These are phyloP conservation scores for Clathrus columnatus DNA, from an alignment of 768 basidiomycete genomes.

Conservation along the genomic window DNA sequence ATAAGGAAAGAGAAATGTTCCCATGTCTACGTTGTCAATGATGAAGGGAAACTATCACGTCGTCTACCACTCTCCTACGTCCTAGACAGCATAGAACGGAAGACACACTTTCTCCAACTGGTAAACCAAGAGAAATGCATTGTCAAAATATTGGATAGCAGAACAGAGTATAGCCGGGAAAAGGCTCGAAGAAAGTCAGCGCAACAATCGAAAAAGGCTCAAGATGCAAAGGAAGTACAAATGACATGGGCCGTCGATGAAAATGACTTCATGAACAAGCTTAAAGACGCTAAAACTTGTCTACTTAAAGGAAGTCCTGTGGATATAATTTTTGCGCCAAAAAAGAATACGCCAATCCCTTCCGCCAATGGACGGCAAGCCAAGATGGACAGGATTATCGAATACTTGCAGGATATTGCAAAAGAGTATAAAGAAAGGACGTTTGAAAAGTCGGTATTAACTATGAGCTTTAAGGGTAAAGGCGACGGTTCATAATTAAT, in stretches of 20 bases:
- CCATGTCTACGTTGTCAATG: slow-evolving; percentile 7
- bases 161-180: slow-evolving; percentile 30
- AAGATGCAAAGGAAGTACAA: slow-evolving; percentile 56
- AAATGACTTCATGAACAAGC: slow-evolving; percentile 58
- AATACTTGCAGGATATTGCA: slow-evolving; percentile 38
- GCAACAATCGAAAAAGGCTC: slow-evolving; percentile 16
- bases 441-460: neutral
- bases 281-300: slow-evolving; percentile 47
- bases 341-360: slow-evolving; percentile 33
- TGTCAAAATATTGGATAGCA: slow-evolving; percentile 46
- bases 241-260: slow-evolving; percentile 56
- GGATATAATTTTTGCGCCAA: slow-evolving; percentile 45
- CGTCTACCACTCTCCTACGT: slow-evolving; percentile 32
- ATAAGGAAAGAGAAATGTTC: neutral
- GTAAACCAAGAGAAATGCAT: slow-evolving; percentile 40
- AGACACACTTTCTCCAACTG: slow-evolving; percentile 45
- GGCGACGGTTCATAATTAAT: neutral
- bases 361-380: slow-evolving; percentile 30
- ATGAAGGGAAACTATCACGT: slow-evolving; percentile 31
- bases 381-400: slow-evolving; percentile 36
- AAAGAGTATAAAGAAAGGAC: slow-evolving; percentile 42
- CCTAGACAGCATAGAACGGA: slow-evolving; percentile 35
- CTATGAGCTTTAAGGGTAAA: neutral
- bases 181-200: slow-evolving; percentile 17
- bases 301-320: slow-evolving; percentile 54